phyloP scores from a whole-genome alignment of 2,329 filamentous ascomycete genomes.

The Lecanosticta acicola region DNA sequence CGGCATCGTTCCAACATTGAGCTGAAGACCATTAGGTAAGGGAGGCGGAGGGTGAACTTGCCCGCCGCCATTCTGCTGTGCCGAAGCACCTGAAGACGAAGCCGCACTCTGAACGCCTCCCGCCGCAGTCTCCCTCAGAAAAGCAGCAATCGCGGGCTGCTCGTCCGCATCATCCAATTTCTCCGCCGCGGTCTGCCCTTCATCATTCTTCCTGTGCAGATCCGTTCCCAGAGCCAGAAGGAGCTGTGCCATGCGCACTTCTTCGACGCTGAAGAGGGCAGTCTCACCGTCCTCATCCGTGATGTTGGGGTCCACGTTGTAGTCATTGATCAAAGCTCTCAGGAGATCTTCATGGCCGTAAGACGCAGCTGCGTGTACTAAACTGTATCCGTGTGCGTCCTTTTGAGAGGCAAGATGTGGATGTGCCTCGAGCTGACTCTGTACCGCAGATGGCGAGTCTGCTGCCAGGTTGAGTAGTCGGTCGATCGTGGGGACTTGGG shows the following conservation, averaged over 20 bases:
- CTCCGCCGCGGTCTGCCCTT: conserved; percentile 74
- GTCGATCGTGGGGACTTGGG: conserved; percentile 38
- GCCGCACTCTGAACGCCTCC: conserved; percentile 9
- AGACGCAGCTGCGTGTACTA: conserved; percentile 86
- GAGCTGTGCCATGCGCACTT: conserved; percentile 66
- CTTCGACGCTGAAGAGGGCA: conserved; percentile 88
- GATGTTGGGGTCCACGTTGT: conserved; percentile 72
- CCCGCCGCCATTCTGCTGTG: conserved; percentile 20
- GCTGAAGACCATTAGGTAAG: conserved; percentile 67
- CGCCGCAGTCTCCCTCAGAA: conserved; percentile 48
- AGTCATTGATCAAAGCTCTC: conserved; percentile 66
- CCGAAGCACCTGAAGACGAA: conserved; percentile 20
- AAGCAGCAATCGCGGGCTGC: conserved; percentile 68
- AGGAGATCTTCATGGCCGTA: conserved; percentile 84
- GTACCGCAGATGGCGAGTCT: conserved; percentile 68
- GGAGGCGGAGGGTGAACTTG: conserved; percentile 51
- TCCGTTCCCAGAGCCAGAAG: conserved; percentile 76
- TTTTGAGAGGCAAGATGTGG: conserved; percentile 72
- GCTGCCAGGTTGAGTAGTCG: conserved; percentile 58
- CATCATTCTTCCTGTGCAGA: conserved; percentile 58
- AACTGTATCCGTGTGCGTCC: conserved; percentile 89
- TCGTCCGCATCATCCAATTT: conserved; percentile 75
- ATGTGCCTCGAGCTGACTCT: conserved; percentile 67
- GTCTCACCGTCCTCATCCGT: conserved; percentile 90
- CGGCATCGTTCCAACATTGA: conserved; percentile 70